Evolutionary conservation across 352 stramenopile genomes (phyloP).

Genomic region (Phytophthora podocarpi): DNA sequence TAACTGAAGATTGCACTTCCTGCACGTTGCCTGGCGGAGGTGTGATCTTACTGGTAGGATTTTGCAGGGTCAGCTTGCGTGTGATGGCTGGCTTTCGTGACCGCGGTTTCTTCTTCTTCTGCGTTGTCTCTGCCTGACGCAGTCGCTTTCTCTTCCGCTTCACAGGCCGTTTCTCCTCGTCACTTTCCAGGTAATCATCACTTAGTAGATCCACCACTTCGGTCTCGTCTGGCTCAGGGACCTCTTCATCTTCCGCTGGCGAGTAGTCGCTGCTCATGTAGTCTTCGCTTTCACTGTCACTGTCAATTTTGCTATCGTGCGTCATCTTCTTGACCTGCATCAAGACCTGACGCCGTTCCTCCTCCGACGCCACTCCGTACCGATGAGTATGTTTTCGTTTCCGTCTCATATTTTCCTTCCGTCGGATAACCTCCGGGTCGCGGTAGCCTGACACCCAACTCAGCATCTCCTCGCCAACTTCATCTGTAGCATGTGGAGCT

Average conservation of each 20-base stretch:
- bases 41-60: background rate
- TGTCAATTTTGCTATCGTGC: conserved; percentile 15
- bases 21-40: background rate
- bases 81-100: conserved; percentile 25
- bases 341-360: conserved; percentile 47
- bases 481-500: conserved; percentile 17
- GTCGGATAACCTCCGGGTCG: conserved; percentile 58
- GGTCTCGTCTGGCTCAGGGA: conserved; percentile 38
- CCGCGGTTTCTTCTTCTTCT: conserved; percentile 35
- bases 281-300: conserved; percentile 43
- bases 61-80: conserved; percentile 20
- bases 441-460: conserved; percentile 62
- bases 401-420: conserved; percentile 57
- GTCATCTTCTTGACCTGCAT: conserved; percentile 47
- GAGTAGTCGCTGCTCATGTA: conserved; percentile 51
- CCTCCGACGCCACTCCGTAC: conserved; percentile 45
- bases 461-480: conserved; percentile 50
- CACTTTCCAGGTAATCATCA: conserved; percentile 52
- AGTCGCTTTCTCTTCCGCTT: conserved; percentile 35
- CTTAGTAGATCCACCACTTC: conserved; percentile 49
- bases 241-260: conserved; percentile 40
- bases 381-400: conserved; percentile 41
- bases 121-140: conserved; percentile 12
- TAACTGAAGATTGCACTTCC: background rate
- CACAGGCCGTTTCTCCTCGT: conserved; percentile 17